Base-by-base conservation (phyloP, 352 stramenopile species). In the Phytophthora tentaculata region DNA sequence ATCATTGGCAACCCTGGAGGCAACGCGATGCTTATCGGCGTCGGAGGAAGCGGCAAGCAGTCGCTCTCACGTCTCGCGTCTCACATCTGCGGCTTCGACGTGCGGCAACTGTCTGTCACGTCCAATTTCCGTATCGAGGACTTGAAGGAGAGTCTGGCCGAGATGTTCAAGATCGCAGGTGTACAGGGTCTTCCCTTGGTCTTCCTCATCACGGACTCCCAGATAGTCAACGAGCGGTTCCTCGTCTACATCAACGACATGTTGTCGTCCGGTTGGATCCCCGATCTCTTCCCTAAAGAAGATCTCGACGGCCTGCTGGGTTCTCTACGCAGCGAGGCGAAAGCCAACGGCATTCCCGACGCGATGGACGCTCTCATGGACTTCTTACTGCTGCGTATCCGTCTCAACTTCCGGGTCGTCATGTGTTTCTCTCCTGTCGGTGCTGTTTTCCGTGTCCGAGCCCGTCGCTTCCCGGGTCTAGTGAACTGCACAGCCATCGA, bases 231-330 rank as follows among this genome's bases (percentile, higher is more conserved):
- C 69, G 97, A 99, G 56, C 83, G 95, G 16, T 99, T 99, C 78
- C 88, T 99, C 4, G 97, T 99, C 41, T 99, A 98, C 74, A 99
- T 99, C 68, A 99, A 99, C 80, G 95, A 98, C 43, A 98, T 99
- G 74, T 82, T 99, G 7, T 96, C 91, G 24, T 85, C 76, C 8
- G 97, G 97, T 5, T 99, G 97, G 96, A 98, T 99, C 59, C 92
- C 95, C 5, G 97, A 99, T 74, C 79, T 99, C 13, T 99, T 99
- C 77, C 81, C 93, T 1, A 98, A 98, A 71, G 97, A 99, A 70
- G 97, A 99, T 54, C 82, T 99, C 12, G 97, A 99, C 59, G 88
- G 84, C 5, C 74, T 99, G 22, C 65, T 98, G 0, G 94, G 88
- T 19, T 79, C 82, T 0, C 76, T 99, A 17, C 88, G 94, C 43